phyloP scores from a whole-genome alignment of 1,139 yeast species.

The Kodamaea fungicola region DNA sequence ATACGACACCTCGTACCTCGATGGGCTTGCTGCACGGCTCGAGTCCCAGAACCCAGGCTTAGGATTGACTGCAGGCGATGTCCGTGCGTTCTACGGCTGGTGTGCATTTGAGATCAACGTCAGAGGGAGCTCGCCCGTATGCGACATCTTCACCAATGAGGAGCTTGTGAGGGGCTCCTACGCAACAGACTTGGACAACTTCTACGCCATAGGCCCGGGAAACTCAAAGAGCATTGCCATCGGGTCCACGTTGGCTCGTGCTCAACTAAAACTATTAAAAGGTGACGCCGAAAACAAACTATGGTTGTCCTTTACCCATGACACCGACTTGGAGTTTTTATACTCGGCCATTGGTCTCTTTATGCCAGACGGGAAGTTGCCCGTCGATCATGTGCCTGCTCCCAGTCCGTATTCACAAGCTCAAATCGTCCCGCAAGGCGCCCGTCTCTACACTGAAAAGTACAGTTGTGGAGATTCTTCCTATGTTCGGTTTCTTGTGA shows the following conservation, averaged over 20 bases:
- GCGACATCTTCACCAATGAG: conserved; percentile 47
- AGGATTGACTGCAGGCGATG: conserved; percentile 35
- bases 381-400: conserved; percentile 21
- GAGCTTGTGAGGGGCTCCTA: conserved; percentile 46
- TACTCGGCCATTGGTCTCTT: conserved; percentile 23
- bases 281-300: conserved; percentile 21
- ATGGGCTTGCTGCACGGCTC: conserved; percentile 34
- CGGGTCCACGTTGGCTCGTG: conserved; percentile 49
- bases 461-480: conserved; percentile 18
- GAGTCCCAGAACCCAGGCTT: conserved; percentile 39
- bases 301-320: conserved; percentile 27
- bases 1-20: conserved; percentile 21
- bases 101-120: conserved; percentile 55
- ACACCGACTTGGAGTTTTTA: conserved; percentile 26
- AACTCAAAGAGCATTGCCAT: conserved; percentile 37
- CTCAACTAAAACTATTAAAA: conserved; percentile 42
- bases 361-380: conserved; percentile 18
- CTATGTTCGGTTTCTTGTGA: conserved; percentile 24
- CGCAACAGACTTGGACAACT: conserved; percentile 25
- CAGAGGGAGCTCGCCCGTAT: conserved; percentile 45
- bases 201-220: conserved; percentile 50
- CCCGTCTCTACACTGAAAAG: conserved; percentile 27
- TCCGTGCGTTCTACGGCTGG: conserved; percentile 35
- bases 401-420: conserved; percentile 27
- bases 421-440: conserved; percentile 26